Evolutionary conservation across 768 basidiomycete genomes (phyloP), one percentile per base, ranked within the genome.

Genomic region (Rhizopogon sp.): DNA sequence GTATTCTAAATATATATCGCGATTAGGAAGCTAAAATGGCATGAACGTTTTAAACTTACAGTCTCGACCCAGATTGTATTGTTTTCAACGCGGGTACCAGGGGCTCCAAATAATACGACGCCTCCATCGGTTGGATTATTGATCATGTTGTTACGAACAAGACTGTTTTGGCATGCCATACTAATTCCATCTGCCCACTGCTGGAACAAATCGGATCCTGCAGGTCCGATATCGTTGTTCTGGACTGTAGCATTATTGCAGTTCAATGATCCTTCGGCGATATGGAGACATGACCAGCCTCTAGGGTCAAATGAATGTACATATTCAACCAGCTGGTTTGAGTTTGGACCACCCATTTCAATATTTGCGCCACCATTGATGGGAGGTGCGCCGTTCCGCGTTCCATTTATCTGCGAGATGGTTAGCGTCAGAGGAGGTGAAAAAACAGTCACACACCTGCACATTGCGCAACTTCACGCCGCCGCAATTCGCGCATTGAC

Each of bases 151-250:
- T 86, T 83, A 58, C 76, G 79, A 33, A 91, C 74, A 39, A 81
- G 56, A 56, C 79, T 76, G 64, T 84, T 82, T 57, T 68, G 71
- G 65, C 89, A 92, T 58, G 81, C 82, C 51, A 90, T 66, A 60
- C 87, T 89, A 62, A 92, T 85, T 5, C 90, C 90, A 63, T 91
- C 90, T 1, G 90, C 88, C 90, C 90, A 92, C 66, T 89, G 71
- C 58, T 83, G 80, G 62, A 79, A 88, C 4, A 60, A 57, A 55
- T 87, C 83, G 4, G 75, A 74, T 8, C 90, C 89, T 56, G 86
- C 85, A 2, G 90, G 89, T 3, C 88, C 92, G 42, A 93, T 84
- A 58, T 92, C 88, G 61, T 93, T 93, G 70, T 90, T 85, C 64
- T 87, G 85, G 33, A 93, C 75, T 3, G 79, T 80, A 11, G 71